A percentile compares a stretch with the other conserved stretches of the same genome.
Evolutionary conservation across 305 asterid genomes (phyloP).

Genomic region (Coffea humblotiana): DNA sequence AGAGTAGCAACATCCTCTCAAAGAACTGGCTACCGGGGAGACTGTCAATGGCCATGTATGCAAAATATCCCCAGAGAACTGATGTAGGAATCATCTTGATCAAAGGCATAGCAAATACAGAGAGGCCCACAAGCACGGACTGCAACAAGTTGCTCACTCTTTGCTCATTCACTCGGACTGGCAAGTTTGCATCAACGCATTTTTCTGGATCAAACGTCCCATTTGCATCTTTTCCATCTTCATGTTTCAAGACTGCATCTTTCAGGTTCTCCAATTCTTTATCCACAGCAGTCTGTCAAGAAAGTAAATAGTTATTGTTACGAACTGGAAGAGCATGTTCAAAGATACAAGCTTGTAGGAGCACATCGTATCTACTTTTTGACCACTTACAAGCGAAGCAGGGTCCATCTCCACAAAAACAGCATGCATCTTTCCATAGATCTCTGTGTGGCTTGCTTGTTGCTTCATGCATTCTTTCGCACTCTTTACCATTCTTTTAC

Average conservation of each 20-base stretch:
- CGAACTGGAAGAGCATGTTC: not conserved
- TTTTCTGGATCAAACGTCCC: constrained; percentile 62
- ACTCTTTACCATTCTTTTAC: constrained; percentile 73
- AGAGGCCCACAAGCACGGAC: constrained; percentile 67
- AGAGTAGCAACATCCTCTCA: constrained; percentile 76
- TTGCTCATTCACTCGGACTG: constrained; percentile 91
- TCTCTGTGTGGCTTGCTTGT: constrained; percentile 77
- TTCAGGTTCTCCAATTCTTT: constrained; percentile 66
- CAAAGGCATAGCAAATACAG: constrained; percentile 62
- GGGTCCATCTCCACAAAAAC: constrained; percentile 84
- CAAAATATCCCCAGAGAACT: constrained; percentile 93
- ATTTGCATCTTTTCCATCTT: constrained; percentile 40
- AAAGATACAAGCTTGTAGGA: not conserved
- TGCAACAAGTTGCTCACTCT: constrained; percentile 82
- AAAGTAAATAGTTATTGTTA: not conserved
- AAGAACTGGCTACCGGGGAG: constrained; percentile 92
- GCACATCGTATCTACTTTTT: constrained; percentile 2
- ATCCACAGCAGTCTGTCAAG: constrained; percentile 52
- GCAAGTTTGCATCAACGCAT: constrained; percentile 75
- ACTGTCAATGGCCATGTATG: constrained; percentile 94
- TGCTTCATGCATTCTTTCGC: constrained; percentile 71
- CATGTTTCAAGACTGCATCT: constrained; percentile 74
- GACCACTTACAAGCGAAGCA: constrained; percentile 50
- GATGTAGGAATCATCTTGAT: constrained; percentile 82
- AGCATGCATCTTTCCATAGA: constrained; percentile 78